These are phyloP conservation scores for Castanea mollissima DNA, from an alignment of 306 rosid genomes.

Conservation along the genomic window DNA sequence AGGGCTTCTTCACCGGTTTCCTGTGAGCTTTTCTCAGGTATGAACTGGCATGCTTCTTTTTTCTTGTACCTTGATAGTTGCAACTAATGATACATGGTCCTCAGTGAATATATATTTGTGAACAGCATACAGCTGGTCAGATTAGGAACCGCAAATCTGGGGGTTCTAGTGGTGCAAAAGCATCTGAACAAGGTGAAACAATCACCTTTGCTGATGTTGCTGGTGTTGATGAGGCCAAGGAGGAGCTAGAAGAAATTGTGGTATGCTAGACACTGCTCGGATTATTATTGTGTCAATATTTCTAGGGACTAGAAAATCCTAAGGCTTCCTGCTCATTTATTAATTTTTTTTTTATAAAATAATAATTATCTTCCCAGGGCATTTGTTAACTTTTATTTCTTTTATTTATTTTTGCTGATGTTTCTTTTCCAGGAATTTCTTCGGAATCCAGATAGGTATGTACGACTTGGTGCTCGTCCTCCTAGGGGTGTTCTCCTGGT, in stretches of 20 bases:
- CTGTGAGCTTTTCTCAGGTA: conserved; percentile 88
- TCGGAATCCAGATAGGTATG: conserved; percentile 88
- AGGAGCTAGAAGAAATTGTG: conserved; percentile 99
- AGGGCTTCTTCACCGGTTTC: conserved; percentile 83
- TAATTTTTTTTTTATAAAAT: conserved; percentile 8
- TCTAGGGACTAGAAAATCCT: conserved; percentile 27
- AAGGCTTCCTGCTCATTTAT: conserved; percentile 16
- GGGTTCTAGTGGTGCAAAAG: conserved; percentile 64
- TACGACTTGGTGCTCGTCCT: conserved; percentile 97
- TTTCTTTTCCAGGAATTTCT: conserved; percentile 85
- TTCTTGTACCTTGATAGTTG: conserved; percentile 15
- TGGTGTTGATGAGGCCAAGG: conserved; percentile 98
- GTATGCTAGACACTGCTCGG: conserved; percentile 52
- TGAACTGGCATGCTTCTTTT: conserved; percentile 16
- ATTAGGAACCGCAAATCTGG: conserved; percentile 87
- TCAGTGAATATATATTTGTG: conserved; percentile 39
- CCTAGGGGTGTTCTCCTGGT: conserved; percentile 99
- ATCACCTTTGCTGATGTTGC: conserved; percentile 96
- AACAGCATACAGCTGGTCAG: conserved; percentile 86
- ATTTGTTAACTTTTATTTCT: neutral
- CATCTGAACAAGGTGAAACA: conserved; percentile 77
- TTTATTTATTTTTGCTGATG: conserved; percentile 26
- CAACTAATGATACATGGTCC: conserved; percentile 17
- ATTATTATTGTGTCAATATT: conserved; percentile 11
- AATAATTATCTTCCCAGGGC: conserved; percentile 1